Conservation (phyloP, 1,139 yeast genomes). For the Pichia terricola region DNA sequence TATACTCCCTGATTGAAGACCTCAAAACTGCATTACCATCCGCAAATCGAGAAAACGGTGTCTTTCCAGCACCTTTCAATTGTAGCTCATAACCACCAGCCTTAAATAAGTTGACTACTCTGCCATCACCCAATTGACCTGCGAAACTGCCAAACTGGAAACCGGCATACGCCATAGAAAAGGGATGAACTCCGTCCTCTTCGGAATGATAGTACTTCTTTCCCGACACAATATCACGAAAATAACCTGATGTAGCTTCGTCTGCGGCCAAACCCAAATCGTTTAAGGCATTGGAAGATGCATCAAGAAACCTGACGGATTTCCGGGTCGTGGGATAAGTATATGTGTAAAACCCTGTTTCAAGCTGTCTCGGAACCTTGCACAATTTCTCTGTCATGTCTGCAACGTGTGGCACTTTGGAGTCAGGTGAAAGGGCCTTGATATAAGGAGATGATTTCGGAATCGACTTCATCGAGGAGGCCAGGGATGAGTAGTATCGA, state of each 20-base stretch:
- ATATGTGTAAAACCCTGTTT: constrained; percentile 62
- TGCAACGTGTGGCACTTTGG: constrained; percentile 28
- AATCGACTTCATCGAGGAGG: constrained; percentile 21
- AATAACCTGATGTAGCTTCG: constrained; percentile 30
- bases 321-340: constrained; percentile 55
- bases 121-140: constrained; percentile 94
- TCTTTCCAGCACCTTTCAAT: constrained; percentile 83
- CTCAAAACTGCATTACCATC: constrained; percentile 92
- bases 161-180: constrained; percentile 90
- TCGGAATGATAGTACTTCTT: constrained; percentile 19
- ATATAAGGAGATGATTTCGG: constrained; percentile 44
- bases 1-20: constrained; percentile 79
- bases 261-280: constrained; percentile 47
- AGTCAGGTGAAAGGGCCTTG: constrained; percentile 46
- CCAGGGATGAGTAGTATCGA: neutral
- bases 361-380: constrained; percentile 37
- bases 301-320: constrained; percentile 44
- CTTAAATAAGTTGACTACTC: constrained; percentile 78
- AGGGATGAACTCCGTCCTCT: constrained; percentile 42
- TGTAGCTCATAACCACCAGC: constrained; percentile 58
- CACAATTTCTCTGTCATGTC: constrained; percentile 25
- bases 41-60: constrained; percentile 90
- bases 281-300: constrained; percentile 50
- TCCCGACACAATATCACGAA: constrained; percentile 56
- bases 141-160: constrained; percentile 96